These are phyloP conservation scores for Entomortierella beljakovae DNA, from an alignment of 192 early-diverging fungal species.

Conservation along the genomic window DNA sequence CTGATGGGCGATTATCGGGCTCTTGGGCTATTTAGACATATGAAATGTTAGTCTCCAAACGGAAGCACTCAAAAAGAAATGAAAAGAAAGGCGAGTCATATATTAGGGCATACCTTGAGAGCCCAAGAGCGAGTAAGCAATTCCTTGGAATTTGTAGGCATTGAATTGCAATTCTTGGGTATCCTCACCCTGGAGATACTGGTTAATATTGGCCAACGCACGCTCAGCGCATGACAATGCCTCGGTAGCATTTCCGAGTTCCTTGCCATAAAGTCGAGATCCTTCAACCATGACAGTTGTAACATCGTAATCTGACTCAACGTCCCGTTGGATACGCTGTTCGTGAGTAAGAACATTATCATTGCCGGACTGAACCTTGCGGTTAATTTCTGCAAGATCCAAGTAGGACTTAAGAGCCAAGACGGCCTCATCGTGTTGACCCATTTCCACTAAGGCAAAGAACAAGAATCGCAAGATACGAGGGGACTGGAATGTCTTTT, in stretches of 20 bases:
- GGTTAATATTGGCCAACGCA: constrained; percentile 21
- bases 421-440: constrained; percentile 81
- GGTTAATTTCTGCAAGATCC: constrained; percentile 58
- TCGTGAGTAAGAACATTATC: constrained; percentile 18
- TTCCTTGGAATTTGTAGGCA: constrained; percentile 32
- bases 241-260: constrained; percentile 24
- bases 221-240: constrained; percentile 14
- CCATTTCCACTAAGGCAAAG: constrained; percentile 63
- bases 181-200: constrained; percentile 49
- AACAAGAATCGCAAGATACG: constrained; percentile 73
- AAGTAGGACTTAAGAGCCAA: constrained; percentile 74
- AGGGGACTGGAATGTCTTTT: constrained; percentile 80
- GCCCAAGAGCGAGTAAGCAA: constrained; percentile 36
- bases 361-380: constrained; percentile 32
- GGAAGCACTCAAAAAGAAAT: too few species aligned
- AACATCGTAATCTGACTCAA: constrained; percentile 39
- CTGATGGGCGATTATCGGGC: constrained; percentile 69
- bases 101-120: constrained; percentile 23
- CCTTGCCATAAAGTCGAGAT: constrained; percentile 36
- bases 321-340: constrained; percentile 28
- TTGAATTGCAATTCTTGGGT: constrained; percentile 35
- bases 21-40: constrained; percentile 65
- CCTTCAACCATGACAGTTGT: constrained; percentile 32
- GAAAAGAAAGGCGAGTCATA: too few species aligned
- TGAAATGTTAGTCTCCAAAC: too few species aligned